Evolutionary conservation across 305 asterid genomes (phyloP).

Genomic region (Fraxinus dipetala): DNA sequence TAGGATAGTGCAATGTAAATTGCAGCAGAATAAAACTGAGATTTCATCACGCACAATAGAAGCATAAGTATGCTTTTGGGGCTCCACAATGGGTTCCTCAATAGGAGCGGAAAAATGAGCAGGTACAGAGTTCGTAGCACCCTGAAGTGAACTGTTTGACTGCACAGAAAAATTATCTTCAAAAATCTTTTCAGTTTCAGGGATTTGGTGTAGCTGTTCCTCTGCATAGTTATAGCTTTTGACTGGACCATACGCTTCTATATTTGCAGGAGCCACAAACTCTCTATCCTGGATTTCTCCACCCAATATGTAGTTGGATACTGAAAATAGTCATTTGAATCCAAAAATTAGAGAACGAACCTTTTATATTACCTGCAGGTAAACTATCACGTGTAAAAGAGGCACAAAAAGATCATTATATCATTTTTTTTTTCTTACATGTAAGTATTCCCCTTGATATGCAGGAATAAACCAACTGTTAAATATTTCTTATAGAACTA

Average conservation of each 20-base stretch:
- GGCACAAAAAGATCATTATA: background rate
- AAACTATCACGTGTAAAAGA: background rate
- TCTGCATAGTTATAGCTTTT: conserved; percentile 53
- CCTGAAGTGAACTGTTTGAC: conserved; percentile 71
- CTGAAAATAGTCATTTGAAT: conserved; percentile 36
- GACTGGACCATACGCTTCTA: conserved; percentile 48
- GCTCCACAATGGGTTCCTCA: conserved; percentile 67
- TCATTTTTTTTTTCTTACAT: background rate
- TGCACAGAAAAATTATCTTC: conserved; percentile 58
- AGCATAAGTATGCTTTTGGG: conserved; percentile 95
- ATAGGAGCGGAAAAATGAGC: conserved; percentile 55
- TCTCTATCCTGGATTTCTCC: conserved; percentile 71
- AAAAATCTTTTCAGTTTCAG: conserved; percentile 54
- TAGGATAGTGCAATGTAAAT: background rate
- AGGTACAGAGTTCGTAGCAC: conserved; percentile 47
- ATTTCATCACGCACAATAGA: conserved; percentile 71
- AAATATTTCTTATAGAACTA: background rate
- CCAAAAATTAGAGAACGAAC: conserved; percentile 1
- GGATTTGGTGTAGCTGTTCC: conserved; percentile 56
- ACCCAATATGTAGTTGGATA: conserved; percentile 52
- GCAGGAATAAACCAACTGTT: background rate
- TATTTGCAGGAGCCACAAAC: conserved; percentile 40
- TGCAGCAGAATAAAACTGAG: conserved; percentile 16
- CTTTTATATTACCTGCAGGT: background rate
- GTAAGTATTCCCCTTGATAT: background rate